phyloP scores from a whole-genome alignment of 2,329 filamentous ascomycete species.

The Fusarium torreyae region DNA sequence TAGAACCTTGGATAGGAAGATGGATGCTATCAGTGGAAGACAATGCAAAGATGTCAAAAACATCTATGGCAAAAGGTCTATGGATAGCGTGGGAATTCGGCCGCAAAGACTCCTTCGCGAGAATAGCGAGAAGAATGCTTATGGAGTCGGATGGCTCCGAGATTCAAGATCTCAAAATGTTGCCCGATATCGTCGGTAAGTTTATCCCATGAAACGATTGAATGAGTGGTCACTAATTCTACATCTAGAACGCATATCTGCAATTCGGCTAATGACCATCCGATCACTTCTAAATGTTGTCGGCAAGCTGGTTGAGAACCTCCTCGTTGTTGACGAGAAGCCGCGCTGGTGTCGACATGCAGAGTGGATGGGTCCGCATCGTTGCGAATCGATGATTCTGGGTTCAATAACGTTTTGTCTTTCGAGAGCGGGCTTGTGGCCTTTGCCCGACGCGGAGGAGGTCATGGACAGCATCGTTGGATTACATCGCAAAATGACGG shows the following conservation, averaged over 20 bases:
- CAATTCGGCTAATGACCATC: not conserved
- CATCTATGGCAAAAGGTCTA: not conserved
- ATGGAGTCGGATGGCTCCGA: not conserved
- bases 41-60: not conserved
- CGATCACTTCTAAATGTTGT: not conserved
- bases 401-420: slow-evolving; percentile 43
- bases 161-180: not conserved
- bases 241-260: not conserved
- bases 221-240: accelerated
- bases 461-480: not conserved
- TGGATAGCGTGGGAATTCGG: slow-evolving; percentile 5
- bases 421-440: not conserved
- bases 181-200: not conserved
- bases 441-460: not conserved
- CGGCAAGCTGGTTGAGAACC: not conserved
- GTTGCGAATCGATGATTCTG: slow-evolving; percentile 57
- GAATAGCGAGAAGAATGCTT: not conserved
- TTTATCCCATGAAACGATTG: accelerated
- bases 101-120: not conserved
- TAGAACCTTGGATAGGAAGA: not conserved
- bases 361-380: slow-evolving; percentile 53
- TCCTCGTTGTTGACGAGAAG: slow-evolving; percentile 43
- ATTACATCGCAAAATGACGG: not conserved
- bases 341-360: slow-evolving; percentile 55
- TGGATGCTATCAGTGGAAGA: not conserved